A percentile compares a stretch with the other conserved stretches of the same genome.
phyloP scores from a whole-genome alignment of 768 basidiomycete species.

The Tephrocybe sp. region DNA sequence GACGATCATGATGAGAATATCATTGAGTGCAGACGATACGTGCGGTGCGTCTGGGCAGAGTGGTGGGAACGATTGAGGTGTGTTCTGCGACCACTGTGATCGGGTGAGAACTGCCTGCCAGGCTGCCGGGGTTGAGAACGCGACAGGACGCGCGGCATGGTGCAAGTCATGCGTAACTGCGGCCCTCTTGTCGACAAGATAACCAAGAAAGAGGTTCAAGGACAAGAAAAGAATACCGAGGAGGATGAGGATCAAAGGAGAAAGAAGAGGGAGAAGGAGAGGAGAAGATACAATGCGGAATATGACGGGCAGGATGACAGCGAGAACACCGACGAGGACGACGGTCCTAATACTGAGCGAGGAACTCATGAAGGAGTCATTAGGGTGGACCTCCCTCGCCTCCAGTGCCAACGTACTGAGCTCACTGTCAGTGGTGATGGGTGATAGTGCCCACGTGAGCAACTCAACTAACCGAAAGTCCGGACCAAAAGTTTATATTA shows the following conservation, averaged over 20 bases:
- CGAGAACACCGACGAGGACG: conserved; percentile 55
- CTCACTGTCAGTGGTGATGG: neutral
- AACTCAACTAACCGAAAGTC: neutral
- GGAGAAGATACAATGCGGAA: conserved; percentile 67
- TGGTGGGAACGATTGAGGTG: conserved; percentile 66
- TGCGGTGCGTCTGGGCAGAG: conserved; percentile 63
- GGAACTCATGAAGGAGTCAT: conserved; percentile 29
- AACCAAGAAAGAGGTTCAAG: conserved; percentile 54
- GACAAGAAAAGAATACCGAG: conserved; percentile 51
- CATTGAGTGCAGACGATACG: conserved; percentile 73
- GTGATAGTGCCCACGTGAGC: conserved; percentile 12
- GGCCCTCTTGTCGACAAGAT: conserved; percentile 53
- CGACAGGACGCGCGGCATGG: conserved; percentile 68
- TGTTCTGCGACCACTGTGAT: conserved; percentile 84
- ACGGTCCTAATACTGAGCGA: conserved; percentile 52
- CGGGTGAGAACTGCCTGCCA: conserved; percentile 91
- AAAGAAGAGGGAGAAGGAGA: conserved; percentile 58
- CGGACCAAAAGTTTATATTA: neutral
- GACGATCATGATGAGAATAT: conserved; percentile 77
- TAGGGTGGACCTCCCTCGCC: neutral
- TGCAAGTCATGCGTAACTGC: conserved; percentile 37
- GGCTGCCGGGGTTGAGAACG: conserved; percentile 90
- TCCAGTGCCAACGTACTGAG: neutral
- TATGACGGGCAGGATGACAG: conserved; percentile 54
- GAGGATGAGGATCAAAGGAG: conserved; percentile 55